Evolutionary conservation across 768 basidiomycete species (phyloP), one percentile per base, ranked within the genome.

Genomic region (Termitomyces titanicus): DNA sequence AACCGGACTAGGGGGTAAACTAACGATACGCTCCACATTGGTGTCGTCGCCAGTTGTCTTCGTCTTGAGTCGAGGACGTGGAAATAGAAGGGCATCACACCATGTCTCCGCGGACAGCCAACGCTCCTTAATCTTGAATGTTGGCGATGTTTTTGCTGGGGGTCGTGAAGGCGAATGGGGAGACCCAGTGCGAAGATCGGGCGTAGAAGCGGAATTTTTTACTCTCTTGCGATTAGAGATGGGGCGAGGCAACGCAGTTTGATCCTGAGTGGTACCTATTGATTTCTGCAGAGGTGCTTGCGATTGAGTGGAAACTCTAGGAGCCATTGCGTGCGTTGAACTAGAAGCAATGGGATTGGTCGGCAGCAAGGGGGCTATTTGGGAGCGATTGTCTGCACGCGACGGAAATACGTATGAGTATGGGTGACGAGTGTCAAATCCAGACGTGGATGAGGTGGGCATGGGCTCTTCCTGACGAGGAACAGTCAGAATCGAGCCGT

Each of bases 81-180:
- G 90, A 53, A 91, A 85, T 24, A 92, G 68, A 9, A 92, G 63
- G 0, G 88, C 89, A 59, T 92, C 88, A 68, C 89, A 92, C 88
- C 89, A 90, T 17, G 85, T 84, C 70, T 91, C 88, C 0, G 88
- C 81, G 2, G 84, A 81, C 2, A 90, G 63, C 87, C 86, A 90
- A 6, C 83, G 74, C 29, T 88, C 84, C 58, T 75, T 81, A 12
- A 73, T 73, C 62, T 76, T 82, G 24, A 71, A 59, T 39, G 66
- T 57, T 12, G 48, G 15, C 8, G 45, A 47, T 18, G 33, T 10
- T 53, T 61, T 63, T 4, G 55, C 13, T 0, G 51, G 25, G 15
- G 37, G 46, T 17, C 27, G 56, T 42, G 42, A 47, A n/a, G 57
- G 39, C 7, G 29, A n/a, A n/a, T 48, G 47, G 17, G 39, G 17